Conservation (phyloP, 306 rosid species). For the Castanea crenata region DNA sequence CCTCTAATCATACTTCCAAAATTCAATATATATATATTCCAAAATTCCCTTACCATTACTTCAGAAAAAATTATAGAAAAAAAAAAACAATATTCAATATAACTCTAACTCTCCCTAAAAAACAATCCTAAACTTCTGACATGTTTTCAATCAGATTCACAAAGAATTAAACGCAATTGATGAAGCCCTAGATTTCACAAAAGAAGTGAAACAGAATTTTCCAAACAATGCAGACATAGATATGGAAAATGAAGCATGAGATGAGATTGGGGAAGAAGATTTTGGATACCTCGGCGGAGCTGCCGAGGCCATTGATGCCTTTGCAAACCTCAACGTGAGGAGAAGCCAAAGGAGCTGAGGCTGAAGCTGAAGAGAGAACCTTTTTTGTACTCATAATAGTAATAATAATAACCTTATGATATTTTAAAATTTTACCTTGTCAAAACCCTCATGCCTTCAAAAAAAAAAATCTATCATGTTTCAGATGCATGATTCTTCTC, state of each 20-base stretch:
- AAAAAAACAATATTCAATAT: too few species aligned
- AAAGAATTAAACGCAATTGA: background rate
- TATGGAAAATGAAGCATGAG: background rate
- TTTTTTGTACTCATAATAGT: conserved; percentile 40
- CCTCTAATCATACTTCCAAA: too few species aligned
- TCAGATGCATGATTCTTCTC: too few species aligned
- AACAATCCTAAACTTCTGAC: too few species aligned
- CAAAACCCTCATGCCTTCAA: too few species aligned
- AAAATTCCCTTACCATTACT: too few species aligned
- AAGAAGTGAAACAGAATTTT: background rate
- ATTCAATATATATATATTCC: too few species aligned
- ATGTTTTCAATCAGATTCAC: background rate
- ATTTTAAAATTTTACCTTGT: too few species aligned
- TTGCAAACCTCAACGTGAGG: conserved; percentile 42
- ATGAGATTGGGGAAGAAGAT: background rate
- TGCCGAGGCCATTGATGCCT: conserved; percentile 65
- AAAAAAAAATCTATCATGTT: too few species aligned
- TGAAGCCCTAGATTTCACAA: background rate
- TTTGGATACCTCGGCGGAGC: conserved; percentile 50
- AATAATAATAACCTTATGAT: too few species aligned
- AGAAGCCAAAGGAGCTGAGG: conserved; percentile 15
- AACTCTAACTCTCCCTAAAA: too few species aligned
- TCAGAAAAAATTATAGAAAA: too few species aligned
- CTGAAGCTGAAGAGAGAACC: background rate
- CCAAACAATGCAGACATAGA: conserved; percentile 7